Evolutionary conservation across 805 yeast species (phyloP).

Genomic region (Pichia eremophila): DNA sequence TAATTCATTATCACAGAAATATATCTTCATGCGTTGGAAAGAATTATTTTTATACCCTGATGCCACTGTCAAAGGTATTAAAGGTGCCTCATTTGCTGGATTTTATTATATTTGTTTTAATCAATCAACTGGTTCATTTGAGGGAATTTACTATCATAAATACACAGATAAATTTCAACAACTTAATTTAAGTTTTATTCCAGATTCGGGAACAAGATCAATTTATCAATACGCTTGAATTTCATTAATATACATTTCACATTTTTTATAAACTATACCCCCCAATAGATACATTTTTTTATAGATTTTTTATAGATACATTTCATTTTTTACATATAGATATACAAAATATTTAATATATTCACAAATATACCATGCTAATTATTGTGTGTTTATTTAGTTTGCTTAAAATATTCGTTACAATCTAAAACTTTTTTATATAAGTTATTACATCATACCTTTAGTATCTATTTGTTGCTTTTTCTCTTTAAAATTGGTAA

Average conservation of each 20-base stretch:
- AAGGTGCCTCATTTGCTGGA: constrained; percentile 84
- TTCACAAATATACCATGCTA: too few relatives aligned
- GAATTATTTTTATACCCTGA: constrained; percentile 83
- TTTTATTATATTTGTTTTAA: constrained; percentile 82
- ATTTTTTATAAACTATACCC: too few relatives aligned
- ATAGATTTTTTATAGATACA: too few relatives aligned
- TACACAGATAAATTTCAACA: constrained; percentile 76
- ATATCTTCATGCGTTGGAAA: constrained; percentile 89
- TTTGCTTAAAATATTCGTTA: too few relatives aligned
- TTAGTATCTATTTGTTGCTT: constrained; percentile 6
- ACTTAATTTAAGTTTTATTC: constrained; percentile 50
- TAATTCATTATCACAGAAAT: constrained; percentile 29
- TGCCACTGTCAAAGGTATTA: constrained; percentile 47
- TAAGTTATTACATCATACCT: not conserved
- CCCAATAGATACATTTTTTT: too few relatives aligned
- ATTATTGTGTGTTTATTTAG: not conserved
- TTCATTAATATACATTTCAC: not conserved
- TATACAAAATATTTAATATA: too few relatives aligned
- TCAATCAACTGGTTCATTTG: constrained; percentile 62
- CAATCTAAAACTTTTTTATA: not conserved
- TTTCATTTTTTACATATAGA: too few relatives aligned
- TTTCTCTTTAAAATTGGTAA: constrained; percentile 36
- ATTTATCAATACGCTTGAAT: constrained; percentile 20
- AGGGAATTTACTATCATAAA: constrained; percentile 76
- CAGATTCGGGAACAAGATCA: constrained; percentile 36